These are phyloP conservation scores for Orbilia ellipsospora DNA, from an alignment of 2,329 filamentous ascomycete species.

Conservation along the genomic window DNA sequence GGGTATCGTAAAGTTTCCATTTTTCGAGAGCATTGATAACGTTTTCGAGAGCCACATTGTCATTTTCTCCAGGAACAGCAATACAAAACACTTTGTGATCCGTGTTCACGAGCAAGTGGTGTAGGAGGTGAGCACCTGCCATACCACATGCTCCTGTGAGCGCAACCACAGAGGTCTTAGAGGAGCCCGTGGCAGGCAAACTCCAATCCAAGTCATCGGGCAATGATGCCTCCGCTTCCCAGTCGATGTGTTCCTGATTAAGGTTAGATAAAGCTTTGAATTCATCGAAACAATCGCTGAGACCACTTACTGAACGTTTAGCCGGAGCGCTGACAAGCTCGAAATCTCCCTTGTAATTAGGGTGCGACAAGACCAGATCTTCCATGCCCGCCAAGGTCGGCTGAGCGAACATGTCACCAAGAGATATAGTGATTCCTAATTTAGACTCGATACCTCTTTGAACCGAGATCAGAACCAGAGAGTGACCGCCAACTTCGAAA, in stretches of 20 bases:
- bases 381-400: constrained; percentile 28
- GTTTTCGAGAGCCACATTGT: constrained; percentile 15
- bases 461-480: constrained; percentile 21
- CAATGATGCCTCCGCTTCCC: constrained; percentile 25
- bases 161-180: constrained; percentile 9
- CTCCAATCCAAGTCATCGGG: constrained; percentile 17
- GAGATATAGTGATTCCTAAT: constrained; percentile 20
- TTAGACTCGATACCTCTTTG: constrained; percentile 21
- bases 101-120: constrained; percentile 20
- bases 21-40: constrained; percentile 21
- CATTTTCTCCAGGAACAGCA: constrained; percentile 25
- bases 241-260: constrained; percentile 25
- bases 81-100: constrained; percentile 30
- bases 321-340: constrained; percentile 15
- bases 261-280: not conserved
- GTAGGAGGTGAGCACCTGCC: constrained; percentile 26
- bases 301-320: constrained; percentile 12
- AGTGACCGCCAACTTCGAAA: constrained; percentile 34
- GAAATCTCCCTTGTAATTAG: constrained; percentile 32
- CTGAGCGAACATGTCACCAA: constrained; percentile 36
- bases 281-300: not conserved
- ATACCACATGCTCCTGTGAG: constrained; percentile 30
- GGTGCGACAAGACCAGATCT: constrained; percentile 19
- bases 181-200: not conserved
- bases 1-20: constrained; percentile 20